phyloP scores from a whole-genome alignment of 2,329 filamentous ascomycete genomes.

The Sphaerostilbella broomeana region DNA sequence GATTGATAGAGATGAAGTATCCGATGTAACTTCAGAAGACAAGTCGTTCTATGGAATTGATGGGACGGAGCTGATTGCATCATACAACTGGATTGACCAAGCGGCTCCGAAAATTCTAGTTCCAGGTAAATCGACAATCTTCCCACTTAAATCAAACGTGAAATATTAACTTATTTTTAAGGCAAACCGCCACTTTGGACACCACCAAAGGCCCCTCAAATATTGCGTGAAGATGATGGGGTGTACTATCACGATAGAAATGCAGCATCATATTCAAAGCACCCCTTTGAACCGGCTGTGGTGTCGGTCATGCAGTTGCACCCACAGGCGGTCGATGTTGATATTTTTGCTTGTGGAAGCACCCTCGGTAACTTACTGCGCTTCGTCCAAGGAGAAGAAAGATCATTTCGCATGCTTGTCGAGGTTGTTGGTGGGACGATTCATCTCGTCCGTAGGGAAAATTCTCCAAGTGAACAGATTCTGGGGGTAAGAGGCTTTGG shows the following conservation, averaged over 20 bases:
- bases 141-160: background rate
- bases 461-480: conserved; percentile 51
- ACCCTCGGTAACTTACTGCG: conserved; percentile 56
- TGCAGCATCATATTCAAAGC: conserved; percentile 40
- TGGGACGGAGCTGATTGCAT: conserved; percentile 35
- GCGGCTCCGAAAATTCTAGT: conserved; percentile 36
- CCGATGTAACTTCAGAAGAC: background rate
- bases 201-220: conserved; percentile 19
- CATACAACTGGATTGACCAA: conserved; percentile 44
- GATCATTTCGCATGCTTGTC: conserved; percentile 52
- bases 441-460: conserved; percentile 58
- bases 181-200: conserved; percentile 28
- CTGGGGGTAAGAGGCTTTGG: conserved; percentile 52
- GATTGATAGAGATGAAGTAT: conserved; percentile 13
- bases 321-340: conserved; percentile 31
- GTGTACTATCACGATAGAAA: conserved; percentile 50
- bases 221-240: conserved; percentile 37
- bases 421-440: conserved; percentile 50
- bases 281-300: conserved; percentile 46
- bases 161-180: conserved; percentile 17
- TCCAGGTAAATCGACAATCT: conserved; percentile 27
- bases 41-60: conserved; percentile 23
- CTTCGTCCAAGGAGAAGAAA: conserved; percentile 41
- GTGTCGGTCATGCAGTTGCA: conserved; percentile 30
- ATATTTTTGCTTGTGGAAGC: conserved; percentile 41